phyloP scores from a whole-genome alignment of 345 rosid species.

The Cochlearia excelsa region DNA sequence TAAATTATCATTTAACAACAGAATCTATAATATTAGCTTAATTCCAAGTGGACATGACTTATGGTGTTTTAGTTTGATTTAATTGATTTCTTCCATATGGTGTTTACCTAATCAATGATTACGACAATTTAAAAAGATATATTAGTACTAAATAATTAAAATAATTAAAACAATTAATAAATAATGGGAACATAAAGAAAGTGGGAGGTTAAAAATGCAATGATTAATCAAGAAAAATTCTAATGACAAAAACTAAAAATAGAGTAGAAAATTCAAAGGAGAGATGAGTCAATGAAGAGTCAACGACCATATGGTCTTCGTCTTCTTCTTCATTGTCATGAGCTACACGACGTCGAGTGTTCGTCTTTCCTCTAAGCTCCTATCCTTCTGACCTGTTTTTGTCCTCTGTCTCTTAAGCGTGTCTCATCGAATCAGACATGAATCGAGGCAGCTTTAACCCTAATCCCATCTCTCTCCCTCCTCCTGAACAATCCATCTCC shows the following conservation, averaged over 20 bases:
- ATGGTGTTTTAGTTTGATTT: too few species aligned
- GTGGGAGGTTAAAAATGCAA: slow-evolving; percentile 15
- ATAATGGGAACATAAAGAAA: neutral
- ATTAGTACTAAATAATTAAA: too few species aligned
- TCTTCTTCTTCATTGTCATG: slow-evolving; percentile 23
- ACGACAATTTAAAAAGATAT: too few species aligned
- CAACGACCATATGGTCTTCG: slow-evolving; percentile 32
- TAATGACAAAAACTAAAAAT: neutral
- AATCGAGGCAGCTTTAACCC: slow-evolving; percentile 49
- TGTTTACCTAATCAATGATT: too few species aligned
- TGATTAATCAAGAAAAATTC: neutral
- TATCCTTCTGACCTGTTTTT: slow-evolving; percentile 12
- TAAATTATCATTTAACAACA: too few species aligned
- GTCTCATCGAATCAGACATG: slow-evolving; percentile 40
- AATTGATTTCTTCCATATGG: too few species aligned
- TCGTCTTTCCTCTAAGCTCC: slow-evolving; percentile 17
- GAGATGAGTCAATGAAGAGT: slow-evolving; percentile 28
- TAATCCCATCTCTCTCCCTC: slow-evolving; percentile 61
- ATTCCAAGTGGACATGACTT: too few species aligned
- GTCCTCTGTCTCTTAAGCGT: neutral
- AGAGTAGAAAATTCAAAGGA: slow-evolving; percentile 10
- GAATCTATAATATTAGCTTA: too few species aligned
- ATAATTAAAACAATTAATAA: too few species aligned
- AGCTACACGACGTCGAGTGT: slow-evolving; percentile 25
- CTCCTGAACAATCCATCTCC: slow-evolving; percentile 54